Conservation (phyloP, 176 grass and related monocot species). For the Paspalum notatum region DNA sequence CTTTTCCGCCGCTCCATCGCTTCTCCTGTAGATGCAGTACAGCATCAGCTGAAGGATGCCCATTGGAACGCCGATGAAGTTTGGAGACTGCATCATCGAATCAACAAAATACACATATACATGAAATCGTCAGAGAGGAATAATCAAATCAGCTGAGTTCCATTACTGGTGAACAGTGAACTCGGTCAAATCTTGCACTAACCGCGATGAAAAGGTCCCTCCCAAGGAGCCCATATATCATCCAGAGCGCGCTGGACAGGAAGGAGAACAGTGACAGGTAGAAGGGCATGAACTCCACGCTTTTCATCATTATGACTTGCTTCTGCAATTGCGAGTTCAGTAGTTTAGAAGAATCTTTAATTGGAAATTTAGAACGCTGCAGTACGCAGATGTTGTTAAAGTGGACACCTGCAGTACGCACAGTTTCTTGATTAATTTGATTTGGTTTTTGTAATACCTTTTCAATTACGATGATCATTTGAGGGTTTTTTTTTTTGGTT, state of each 20-base stretch:
- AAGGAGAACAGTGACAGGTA: conserved; percentile 77
- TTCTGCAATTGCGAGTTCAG: conserved; percentile 40
- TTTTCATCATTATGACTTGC: conserved; percentile 61
- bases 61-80: conserved; percentile 66
- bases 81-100: conserved; percentile 51
- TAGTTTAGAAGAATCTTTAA: background rate
- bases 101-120: background rate
- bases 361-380: background rate
- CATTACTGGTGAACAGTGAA: background rate
- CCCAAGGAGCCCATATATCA: conserved; percentile 67
- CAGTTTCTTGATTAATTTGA: background rate
- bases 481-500: background rate
- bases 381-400: background rate
- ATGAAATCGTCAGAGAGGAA: background rate
- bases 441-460: background rate
- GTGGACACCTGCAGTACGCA: background rate
- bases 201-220: conserved; percentile 65
- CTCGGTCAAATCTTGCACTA: background rate
- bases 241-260: conserved; percentile 59
- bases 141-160: background rate
- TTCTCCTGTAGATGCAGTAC: conserved; percentile 71
- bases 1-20: conserved; percentile 26
- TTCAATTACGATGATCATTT: background rate
- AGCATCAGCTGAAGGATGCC: conserved; percentile 59
- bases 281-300: conserved; percentile 85